These are phyloP conservation scores for Elasticomyces elasticus DNA, from an alignment of 495 filamentous ascomycete species.

Conservation along the genomic window DNA sequence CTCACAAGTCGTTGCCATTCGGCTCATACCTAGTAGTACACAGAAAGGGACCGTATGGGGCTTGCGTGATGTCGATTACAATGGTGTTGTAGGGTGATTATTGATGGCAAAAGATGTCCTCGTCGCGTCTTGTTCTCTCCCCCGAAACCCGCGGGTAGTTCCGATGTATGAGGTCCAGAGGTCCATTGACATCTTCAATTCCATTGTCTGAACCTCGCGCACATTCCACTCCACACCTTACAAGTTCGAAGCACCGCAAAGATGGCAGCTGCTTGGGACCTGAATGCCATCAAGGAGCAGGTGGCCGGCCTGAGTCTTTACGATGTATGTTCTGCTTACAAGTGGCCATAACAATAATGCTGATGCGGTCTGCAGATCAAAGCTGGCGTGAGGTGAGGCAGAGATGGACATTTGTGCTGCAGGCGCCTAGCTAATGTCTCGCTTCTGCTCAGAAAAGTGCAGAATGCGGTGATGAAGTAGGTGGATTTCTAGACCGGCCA, in stretches of 20 bases:
- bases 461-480: constrained; percentile 18
- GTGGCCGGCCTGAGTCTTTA: constrained; percentile 92
- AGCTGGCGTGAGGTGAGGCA: constrained; percentile 69
- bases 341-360: neutral
- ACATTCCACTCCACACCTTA: too few relatives aligned
- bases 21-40: constrained; percentile 1
- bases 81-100: neutral
- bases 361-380: constrained; percentile 51
- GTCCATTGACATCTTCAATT: neutral
- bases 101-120: neutral
- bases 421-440: constrained; percentile 6
- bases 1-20: neutral
- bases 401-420: neutral
- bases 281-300: constrained; percentile 72
- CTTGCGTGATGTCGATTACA: neutral
- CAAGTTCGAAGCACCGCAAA: neutral
- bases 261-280: constrained; percentile 58
- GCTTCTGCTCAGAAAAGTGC: constrained; percentile 2
- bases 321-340: constrained; percentile 11
- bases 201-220: neutral
- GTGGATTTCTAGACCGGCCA: neutral
- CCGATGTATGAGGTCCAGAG: neutral
- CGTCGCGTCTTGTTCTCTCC: neutral
- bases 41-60: neutral
- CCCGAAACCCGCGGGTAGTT: neutral